These are phyloP conservation scores for Boechera retrofracta DNA, from an alignment of 345 rosid genomes.

Conservation along the genomic window DNA sequence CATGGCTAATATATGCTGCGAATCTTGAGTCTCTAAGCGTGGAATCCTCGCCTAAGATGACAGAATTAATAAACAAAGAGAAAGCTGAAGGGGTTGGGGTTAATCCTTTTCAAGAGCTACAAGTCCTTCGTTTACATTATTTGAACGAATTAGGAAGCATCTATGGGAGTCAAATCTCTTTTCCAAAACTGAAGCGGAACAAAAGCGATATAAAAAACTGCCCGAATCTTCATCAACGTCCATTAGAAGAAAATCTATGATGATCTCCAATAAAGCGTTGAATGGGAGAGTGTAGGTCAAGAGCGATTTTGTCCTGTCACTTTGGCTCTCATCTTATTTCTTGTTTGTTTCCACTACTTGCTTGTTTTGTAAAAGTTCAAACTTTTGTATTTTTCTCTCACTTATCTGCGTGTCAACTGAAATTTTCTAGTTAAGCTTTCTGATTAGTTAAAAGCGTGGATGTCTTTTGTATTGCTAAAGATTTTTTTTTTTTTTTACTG, in stretches of 20 bases:
- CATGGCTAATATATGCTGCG: no score
- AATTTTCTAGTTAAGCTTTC: no score
- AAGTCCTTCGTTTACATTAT: conserved; percentile 1
- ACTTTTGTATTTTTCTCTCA: no score
- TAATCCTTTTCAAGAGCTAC: conserved; percentile 11
- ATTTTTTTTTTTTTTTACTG: no score
- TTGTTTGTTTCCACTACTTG: not conserved
- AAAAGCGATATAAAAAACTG: not conserved
- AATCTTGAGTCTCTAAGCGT: no score
- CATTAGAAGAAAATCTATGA: not conserved
- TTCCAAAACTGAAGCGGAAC: conserved; percentile 4
- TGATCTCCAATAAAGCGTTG: not conserved
- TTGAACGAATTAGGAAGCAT: not conserved
- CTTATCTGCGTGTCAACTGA: no score
- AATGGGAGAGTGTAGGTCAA: not conserved
- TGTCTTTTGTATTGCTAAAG: no score
- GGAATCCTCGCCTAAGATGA: no score
- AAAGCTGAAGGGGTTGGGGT: no score
- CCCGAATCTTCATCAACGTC: not conserved
- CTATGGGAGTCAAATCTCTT: not conserved
- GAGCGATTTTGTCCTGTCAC: not conserved
- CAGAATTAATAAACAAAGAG: no score
- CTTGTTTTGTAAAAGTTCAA: not conserved
- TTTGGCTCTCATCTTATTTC: not conserved
- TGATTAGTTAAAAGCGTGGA: no score